phyloP scores from a whole-genome alignment of 768 basidiomycete species.

The Ramaria rubella region DNA sequence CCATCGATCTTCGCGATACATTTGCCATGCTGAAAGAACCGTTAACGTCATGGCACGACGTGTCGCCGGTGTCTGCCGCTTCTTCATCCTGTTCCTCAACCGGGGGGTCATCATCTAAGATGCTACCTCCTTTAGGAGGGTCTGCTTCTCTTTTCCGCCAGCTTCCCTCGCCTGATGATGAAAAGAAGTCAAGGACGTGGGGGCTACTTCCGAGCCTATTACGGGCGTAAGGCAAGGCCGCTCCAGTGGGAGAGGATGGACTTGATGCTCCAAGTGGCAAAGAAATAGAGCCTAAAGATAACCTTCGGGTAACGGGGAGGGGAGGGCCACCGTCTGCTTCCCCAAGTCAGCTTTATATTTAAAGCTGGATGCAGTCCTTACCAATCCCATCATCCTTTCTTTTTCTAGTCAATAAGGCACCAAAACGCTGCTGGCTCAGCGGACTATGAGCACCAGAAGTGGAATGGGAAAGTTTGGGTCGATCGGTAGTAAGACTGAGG shows the following conservation, averaged over 20 bases:
- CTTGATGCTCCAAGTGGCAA: slow-evolving; percentile 5
- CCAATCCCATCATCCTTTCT: slow-evolving; percentile 57
- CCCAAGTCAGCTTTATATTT: neutral
- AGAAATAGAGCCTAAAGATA: slow-evolving; percentile 47
- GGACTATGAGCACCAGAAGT: slow-evolving; percentile 44
- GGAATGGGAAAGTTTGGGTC: slow-evolving; percentile 50
- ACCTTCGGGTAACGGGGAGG: slow-evolving; percentile 53
- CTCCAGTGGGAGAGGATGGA: slow-evolving; percentile 35
- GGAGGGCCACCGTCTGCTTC: slow-evolving; percentile 33
- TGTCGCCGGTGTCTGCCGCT: neutral
- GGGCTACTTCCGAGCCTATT: slow-evolving; percentile 49
- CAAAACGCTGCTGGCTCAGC: slow-evolving; percentile 56
- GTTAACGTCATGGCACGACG: neutral
- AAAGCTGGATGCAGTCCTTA: slow-evolving; percentile 24
- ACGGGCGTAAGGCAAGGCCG: slow-evolving; percentile 58
- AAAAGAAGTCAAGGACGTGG: slow-evolving; percentile 63
- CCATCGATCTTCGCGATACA: slow-evolving; percentile 2
- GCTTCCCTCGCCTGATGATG: slow-evolving; percentile 46
- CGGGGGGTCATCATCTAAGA: neutral
- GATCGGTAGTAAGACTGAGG: slow-evolving; percentile 53
- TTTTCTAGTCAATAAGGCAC: slow-evolving; percentile 49
- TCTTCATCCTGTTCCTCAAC: slow-evolving; percentile 1
- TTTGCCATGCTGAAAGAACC: neutral
- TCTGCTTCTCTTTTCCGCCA: slow-evolving; percentile 5
- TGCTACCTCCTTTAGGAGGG: neutral